phyloP scores from a whole-genome alignment of 2,329 filamentous ascomycete genomes.

The Talaromyces pinophilus region DNA sequence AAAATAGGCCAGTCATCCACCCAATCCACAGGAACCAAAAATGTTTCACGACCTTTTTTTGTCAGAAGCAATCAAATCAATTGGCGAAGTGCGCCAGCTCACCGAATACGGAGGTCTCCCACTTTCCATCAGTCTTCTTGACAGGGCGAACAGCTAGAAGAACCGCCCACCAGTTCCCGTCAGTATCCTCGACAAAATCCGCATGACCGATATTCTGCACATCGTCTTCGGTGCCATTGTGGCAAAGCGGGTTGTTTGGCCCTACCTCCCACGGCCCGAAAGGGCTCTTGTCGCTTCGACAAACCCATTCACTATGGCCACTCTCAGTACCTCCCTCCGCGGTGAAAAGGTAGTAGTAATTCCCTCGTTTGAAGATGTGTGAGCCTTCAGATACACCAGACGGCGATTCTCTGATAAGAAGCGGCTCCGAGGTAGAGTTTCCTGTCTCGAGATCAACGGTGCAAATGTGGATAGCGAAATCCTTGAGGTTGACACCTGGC shows the following conservation, averaged over 20 bases:
- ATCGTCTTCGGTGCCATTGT: constrained; percentile 40
- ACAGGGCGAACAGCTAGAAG: constrained; percentile 49
- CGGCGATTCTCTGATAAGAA: constrained; percentile 48
- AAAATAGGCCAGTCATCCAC: constrained; percentile 45
- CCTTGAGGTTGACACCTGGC: constrained; percentile 47
- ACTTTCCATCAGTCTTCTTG: constrained; percentile 21
- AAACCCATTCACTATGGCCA: constrained; percentile 62
- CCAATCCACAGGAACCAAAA: constrained; percentile 55
- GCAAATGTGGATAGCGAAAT: constrained; percentile 51
- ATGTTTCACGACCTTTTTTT: constrained; percentile 51
- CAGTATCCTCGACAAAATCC: constrained; percentile 50
- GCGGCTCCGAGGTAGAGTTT: constrained; percentile 35
- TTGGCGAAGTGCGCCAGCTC: constrained; percentile 7
- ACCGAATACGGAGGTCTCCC: constrained; percentile 49
- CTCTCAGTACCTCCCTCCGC: constrained; percentile 61
- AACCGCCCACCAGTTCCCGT: constrained; percentile 53
- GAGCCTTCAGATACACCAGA: constrained; percentile 55
- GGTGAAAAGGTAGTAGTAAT: constrained; percentile 56
- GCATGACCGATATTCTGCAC: constrained; percentile 55
- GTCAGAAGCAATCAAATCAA: background rate
- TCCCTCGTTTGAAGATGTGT: constrained; percentile 55
- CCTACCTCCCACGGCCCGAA: constrained; percentile 63
- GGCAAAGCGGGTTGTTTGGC: background rate
- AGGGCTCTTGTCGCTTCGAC: constrained; percentile 52
- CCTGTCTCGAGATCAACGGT: constrained; percentile 37